Conservation (phyloP, 495 filamentous ascomycete genomes). For the Aspergillus baeticus region DNA sequence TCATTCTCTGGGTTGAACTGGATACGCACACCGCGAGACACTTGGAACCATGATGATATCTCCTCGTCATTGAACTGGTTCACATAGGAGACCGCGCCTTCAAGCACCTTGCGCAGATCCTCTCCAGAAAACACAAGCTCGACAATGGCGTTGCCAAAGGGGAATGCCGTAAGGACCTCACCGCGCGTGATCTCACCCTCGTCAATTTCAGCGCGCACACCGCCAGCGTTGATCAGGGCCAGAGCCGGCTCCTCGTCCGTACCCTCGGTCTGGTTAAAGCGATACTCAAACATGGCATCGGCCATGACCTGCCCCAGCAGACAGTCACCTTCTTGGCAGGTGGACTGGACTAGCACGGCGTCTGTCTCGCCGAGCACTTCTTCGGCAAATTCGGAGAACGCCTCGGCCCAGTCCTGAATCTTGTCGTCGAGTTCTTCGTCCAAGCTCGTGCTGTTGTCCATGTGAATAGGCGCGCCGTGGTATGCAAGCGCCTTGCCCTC, state of each 20-base stretch:
- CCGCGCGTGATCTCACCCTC: background rate
- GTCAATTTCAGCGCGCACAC: background rate
- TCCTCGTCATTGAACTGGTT: constrained; percentile 3
- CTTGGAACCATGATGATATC: background rate
- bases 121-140: background rate
- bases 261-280: background rate
- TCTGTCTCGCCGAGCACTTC: constrained; percentile 2
- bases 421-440: constrained; percentile 2
- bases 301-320: constrained; percentile 4
- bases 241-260: background rate
- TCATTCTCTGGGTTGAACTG: constrained; percentile 2
- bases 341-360: background rate
- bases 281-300: constrained; percentile 2
- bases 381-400: background rate
- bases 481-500: constrained; percentile 1
- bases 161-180: constrained; percentile 4
- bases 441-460: constrained; percentile 1
- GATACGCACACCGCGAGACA: constrained; percentile 1
- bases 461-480: constrained; percentile 7
- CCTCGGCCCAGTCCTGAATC: constrained; percentile 2
- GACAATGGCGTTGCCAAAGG: constrained; percentile 7
- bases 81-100: background rate
- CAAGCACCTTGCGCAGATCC: background rate
- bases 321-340: constrained; percentile 4
- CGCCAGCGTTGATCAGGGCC: constrained; percentile 1